Percentiles rank a stretch among this genome's conserved stretches.
phyloP scores from a whole-genome alignment of 2,329 filamentous ascomycete species.

The Exophiala lecanii-corni region DNA sequence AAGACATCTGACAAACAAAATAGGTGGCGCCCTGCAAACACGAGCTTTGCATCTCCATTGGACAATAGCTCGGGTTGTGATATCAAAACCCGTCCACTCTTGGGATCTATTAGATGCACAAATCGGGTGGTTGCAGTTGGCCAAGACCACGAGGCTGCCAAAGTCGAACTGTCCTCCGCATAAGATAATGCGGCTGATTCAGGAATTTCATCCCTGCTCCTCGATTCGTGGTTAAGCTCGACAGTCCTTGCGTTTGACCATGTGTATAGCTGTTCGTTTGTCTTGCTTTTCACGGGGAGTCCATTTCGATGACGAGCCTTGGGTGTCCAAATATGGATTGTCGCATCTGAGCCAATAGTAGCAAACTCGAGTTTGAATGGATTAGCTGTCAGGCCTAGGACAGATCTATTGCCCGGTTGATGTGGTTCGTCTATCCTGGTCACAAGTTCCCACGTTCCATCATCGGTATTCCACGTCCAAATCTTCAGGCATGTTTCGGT shows the following conservation, averaged over 20 bases:
- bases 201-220: background rate
- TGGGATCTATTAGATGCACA: conserved; percentile 72
- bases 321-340: conserved; percentile 76
- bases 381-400: conserved; percentile 71
- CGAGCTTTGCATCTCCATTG: conserved; percentile 62
- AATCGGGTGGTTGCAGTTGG: conserved; percentile 51
- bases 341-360: conserved; percentile 75
- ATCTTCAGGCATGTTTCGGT: conserved; percentile 81
- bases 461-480: conserved; percentile 62
- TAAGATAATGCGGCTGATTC: conserved; percentile 63
- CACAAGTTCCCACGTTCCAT: conserved; percentile 64
- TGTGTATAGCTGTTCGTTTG: conserved; percentile 58
- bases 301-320: conserved; percentile 66
- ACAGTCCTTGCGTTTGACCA: conserved; percentile 65
- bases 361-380: conserved; percentile 69
- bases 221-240: conserved; percentile 35
- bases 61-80: conserved; percentile 65
- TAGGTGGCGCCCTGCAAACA: conserved; percentile 68
- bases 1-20: conserved; percentile 70
- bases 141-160: conserved; percentile 56
- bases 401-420: conserved; percentile 49
- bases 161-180: conserved; percentile 76
- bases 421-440: conserved; percentile 84
- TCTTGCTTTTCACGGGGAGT: conserved; percentile 39
- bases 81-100: conserved; percentile 61